phyloP scores from a whole-genome alignment of 192 early-diverging fungal species.

The Linnemannia exigua region DNA sequence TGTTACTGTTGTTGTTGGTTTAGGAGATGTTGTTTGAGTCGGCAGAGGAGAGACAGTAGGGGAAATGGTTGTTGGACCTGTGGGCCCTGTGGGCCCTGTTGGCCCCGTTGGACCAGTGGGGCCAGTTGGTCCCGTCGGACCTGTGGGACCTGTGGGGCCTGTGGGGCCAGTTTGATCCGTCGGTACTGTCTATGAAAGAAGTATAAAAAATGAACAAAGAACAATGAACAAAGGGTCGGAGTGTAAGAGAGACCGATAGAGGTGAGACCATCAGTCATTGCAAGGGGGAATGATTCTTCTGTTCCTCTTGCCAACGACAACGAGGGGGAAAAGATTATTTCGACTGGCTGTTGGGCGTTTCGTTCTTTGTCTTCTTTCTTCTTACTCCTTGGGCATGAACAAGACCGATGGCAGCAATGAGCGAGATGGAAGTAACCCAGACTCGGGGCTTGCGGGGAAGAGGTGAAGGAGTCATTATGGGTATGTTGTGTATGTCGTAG shows the following conservation, averaged over 20 bases:
- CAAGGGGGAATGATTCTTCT: background rate
- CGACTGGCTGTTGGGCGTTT: no score
- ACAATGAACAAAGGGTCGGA: background rate
- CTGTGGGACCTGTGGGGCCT: no score
- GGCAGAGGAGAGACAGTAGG: background rate
- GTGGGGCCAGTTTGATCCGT: no score
- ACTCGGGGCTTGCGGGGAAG: background rate
- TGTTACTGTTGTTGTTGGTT: background rate
- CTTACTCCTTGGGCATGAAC: slow-evolving; percentile 24
- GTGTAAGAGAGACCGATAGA: slow-evolving; percentile 5
- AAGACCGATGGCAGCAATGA: slow-evolving; percentile 26
- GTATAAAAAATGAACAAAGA: background rate
- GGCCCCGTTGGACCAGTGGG: background rate
- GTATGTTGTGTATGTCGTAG: background rate
- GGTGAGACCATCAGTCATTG: slow-evolving; percentile 3
- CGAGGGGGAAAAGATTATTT: background rate
- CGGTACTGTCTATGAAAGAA: no score
- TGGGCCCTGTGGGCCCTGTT: background rate
- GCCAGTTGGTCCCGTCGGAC: no score
- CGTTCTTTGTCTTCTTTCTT: background rate
- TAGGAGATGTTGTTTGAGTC: background rate
- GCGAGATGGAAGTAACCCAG: slow-evolving; percentile 7
- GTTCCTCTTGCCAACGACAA: no score
- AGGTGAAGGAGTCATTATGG: background rate
- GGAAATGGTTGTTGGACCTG: background rate